These are phyloP conservation scores for Haplosporangium gracile DNA, from an alignment of 192 early-diverging fungal species.

Conservation along the genomic window DNA sequence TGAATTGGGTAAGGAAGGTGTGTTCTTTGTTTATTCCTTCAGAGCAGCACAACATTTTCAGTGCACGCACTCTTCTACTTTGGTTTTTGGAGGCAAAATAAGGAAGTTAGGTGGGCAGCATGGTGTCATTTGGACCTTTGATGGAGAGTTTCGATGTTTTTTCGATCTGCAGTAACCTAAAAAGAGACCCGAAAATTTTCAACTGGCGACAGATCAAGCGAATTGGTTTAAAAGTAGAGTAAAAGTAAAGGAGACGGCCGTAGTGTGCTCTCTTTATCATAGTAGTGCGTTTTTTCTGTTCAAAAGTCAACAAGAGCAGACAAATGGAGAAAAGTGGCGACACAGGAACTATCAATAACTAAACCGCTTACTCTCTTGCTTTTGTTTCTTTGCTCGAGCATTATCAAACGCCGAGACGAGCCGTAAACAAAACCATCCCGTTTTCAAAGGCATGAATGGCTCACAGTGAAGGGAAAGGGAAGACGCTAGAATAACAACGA, in stretches of 20 bases:
- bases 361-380: neutral
- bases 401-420: too few relatives aligned
- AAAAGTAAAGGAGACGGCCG: neutral
- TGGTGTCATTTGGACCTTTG: constrained; percentile 5
- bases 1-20: constrained; percentile 9
- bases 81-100: neutral
- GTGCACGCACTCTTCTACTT: too few relatives aligned
- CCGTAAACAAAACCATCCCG: too few relatives aligned
- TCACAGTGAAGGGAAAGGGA: too few relatives aligned
- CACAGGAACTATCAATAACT: neutral
- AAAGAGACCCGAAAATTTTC: neutral
- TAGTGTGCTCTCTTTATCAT: neutral
- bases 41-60: too few relatives aligned
- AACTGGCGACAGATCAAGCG: neutral
- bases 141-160: neutral
- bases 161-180: constrained; percentile 9
- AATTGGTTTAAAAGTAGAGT: neutral
- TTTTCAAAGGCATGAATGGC: too few relatives aligned
- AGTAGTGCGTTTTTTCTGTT: neutral
- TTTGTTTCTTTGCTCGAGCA: too few relatives aligned
- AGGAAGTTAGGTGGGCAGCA: neutral
- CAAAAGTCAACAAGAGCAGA: neutral
- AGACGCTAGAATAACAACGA: too few relatives aligned
- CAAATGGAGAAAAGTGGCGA: constrained; percentile 4
- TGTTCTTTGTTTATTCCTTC: neutral